A percentile compares a stretch with the other conserved stretches of the same genome.
These are phyloP conservation scores for Fusarium begoniae DNA, from an alignment of 2,329 filamentous ascomycete genomes.

Conservation along the genomic window DNA sequence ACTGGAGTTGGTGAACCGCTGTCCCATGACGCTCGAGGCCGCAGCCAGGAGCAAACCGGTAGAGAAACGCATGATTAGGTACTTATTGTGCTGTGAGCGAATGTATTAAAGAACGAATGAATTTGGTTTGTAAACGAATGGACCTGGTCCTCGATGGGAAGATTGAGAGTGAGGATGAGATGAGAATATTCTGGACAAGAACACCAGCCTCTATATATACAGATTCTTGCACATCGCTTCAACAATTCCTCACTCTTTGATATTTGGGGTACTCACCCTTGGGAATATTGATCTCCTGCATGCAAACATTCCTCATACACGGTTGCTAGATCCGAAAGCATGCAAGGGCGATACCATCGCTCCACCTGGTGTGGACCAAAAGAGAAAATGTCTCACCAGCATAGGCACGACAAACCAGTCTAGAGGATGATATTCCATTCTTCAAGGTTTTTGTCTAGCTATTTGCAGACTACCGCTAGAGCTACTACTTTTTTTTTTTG, in stretches of 20 bases:
- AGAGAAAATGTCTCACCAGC: slow-evolving; percentile 19
- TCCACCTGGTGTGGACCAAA: background rate
- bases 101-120: slow-evolving; percentile 7
- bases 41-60: slow-evolving; percentile 13
- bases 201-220: slow-evolving; percentile 23
- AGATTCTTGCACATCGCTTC: background rate
- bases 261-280: background rate
- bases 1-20: slow-evolving; percentile 33
- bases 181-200: background rate
- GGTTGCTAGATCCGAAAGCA: slow-evolving; percentile 14
- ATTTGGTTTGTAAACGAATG: slow-evolving; percentile 29
- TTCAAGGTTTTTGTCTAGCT: background rate
- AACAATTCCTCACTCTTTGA: background rate
- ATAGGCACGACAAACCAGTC: background rate
- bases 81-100: background rate
- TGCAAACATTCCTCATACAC: slow-evolving; percentile 14
- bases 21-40: slow-evolving; percentile 23
- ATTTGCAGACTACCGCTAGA: background rate
- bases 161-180: slow-evolving; percentile 29
- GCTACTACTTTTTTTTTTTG: background rate
- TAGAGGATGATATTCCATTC: slow-evolving; percentile 5
- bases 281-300: slow-evolving; percentile 6
- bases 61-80: slow-evolving; percentile 27
- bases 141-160: slow-evolving; percentile 32
- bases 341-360: slow-evolving; percentile 22